Evolutionary conservation across 257 asterid genomes (phyloP).

Genomic region (Solanum microdontum): DNA sequence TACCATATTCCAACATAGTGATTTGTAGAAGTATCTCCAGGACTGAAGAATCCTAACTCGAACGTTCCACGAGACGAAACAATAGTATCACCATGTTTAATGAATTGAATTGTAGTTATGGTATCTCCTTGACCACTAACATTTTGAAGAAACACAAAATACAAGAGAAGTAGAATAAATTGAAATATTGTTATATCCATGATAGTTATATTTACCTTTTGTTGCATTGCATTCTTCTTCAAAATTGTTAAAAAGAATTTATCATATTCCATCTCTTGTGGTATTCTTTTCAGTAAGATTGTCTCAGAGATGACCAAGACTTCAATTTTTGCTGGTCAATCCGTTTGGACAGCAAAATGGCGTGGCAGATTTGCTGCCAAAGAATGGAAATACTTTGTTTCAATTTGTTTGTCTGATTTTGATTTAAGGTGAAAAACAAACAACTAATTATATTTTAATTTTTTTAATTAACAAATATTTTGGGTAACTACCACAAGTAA

Average conservation of each 20-base stretch:
- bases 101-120: background rate
- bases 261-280: background rate
- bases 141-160: background rate
- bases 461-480: too few species aligned
- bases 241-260: background rate
- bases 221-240: background rate
- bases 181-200: background rate
- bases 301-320: background rate
- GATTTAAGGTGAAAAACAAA: too few species aligned
- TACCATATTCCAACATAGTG: conserved; percentile 39
- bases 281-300: background rate
- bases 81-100: conserved; percentile 26
- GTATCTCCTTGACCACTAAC: conserved; percentile 8
- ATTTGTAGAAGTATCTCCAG: conserved; percentile 8
- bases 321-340: background rate
- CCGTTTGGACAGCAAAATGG: background rate
- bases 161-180: background rate
- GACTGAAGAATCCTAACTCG: conserved; percentile 37
- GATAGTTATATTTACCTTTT: background rate
- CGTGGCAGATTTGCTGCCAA: background rate
- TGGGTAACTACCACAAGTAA: too few species aligned
- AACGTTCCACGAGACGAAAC: conserved; percentile 28
- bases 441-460: too few species aligned
- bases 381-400: accelerated
- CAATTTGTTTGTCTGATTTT: background rate